Conservation (phyloP, 805 yeast species). For the Candida maesae region DNA sequence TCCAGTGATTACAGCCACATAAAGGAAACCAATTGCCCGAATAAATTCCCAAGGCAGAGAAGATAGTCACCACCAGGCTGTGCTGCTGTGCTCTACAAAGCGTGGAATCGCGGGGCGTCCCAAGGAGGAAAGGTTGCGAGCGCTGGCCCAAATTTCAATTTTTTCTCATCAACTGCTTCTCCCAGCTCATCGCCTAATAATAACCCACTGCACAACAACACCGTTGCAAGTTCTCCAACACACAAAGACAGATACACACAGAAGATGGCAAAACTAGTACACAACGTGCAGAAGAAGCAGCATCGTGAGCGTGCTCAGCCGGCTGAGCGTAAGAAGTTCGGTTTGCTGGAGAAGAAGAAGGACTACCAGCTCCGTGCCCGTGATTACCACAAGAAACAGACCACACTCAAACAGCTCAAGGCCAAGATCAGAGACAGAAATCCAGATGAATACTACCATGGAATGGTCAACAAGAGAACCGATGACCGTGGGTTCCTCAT, state of each 20-base stretch:
- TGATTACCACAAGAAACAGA: conserved; percentile 57
- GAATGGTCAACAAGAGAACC: conserved; percentile 70
- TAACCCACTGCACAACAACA: too few relatives aligned
- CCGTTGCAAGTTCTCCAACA: background rate
- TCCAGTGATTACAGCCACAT: too few relatives aligned
- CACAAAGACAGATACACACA: background rate
- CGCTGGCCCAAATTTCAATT: too few relatives aligned
- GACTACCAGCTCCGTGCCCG: conserved; percentile 72
- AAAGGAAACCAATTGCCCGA: too few relatives aligned
- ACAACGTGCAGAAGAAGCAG: conserved; percentile 92
- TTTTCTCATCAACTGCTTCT: background rate
- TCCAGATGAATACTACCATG: conserved; percentile 96
- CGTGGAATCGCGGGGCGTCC: background rate
- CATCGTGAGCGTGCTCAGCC: conserved; percentile 94
- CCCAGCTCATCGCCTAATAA: background rate
- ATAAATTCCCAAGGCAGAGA: background rate
- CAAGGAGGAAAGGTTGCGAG: background rate
- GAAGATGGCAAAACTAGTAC: conserved; percentile 84
- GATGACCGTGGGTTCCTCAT: conserved; percentile 67
- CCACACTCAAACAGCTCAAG: conserved; percentile 62
- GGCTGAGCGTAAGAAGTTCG: conserved; percentile 64
- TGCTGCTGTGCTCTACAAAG: too few relatives aligned
- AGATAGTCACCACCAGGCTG: too few relatives aligned
- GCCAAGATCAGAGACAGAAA: conserved; percentile 71
- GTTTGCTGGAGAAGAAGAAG: conserved; percentile 90